phyloP scores from a whole-genome alignment of 1,284 basidiomycete genomes.

The Bjerkandera adusta region DNA sequence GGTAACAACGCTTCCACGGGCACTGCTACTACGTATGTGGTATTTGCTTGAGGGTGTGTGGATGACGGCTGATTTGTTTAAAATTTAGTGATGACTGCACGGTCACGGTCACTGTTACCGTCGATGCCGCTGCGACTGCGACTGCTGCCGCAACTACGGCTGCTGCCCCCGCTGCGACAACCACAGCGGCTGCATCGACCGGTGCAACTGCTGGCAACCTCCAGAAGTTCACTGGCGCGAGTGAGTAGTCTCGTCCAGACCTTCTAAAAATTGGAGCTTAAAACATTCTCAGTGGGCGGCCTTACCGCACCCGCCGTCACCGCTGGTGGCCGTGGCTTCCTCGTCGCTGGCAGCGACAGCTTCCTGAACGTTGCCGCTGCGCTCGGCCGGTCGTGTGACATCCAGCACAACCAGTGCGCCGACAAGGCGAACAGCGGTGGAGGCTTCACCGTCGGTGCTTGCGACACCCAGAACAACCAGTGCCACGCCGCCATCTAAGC shows the following conservation, averaged over 20 bases:
- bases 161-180: constrained; percentile 17
- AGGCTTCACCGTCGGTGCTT: constrained; percentile 22
- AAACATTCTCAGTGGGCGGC: constrained; percentile 35
- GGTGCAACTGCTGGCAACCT: constrained; percentile 36
- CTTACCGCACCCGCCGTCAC: constrained; percentile 42
- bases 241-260: constrained; percentile 18
- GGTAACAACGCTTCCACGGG: not conserved
- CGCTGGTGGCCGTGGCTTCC: constrained; percentile 43
- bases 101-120: constrained; percentile 10
- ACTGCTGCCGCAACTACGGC: constrained; percentile 22
- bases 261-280: not conserved
- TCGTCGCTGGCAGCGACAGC: constrained; percentile 39
- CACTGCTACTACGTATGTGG: not conserved
- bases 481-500: constrained; percentile 18
- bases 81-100: not conserved
- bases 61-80: not conserved
- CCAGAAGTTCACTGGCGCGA: constrained; percentile 51
- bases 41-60: not conserved
- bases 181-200: constrained; percentile 16
- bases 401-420: constrained; percentile 40
- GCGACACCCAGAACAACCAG: constrained; percentile 25
- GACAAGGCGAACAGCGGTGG: constrained; percentile 23
- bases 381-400: constrained; percentile 55
- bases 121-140: constrained; percentile 17
- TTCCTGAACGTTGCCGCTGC: constrained; percentile 52